Base-by-base conservation (phyloP, 179 eudicot species). In the Silene noctiflora region DNA sequence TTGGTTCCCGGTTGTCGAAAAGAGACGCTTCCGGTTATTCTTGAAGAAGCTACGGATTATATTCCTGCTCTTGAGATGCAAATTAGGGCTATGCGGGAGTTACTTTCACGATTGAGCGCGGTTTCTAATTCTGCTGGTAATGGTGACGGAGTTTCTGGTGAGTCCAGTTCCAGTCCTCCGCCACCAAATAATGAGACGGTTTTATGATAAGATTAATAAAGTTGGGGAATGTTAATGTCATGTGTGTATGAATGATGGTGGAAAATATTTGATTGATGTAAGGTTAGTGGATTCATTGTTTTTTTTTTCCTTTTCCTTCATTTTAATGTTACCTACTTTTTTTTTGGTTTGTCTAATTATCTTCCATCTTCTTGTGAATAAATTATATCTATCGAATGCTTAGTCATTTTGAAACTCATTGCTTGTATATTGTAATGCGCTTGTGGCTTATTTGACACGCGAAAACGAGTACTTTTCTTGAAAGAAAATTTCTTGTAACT, bases 1-100 rank as follows among this genome's bases (percentile, higher is more conserved):
- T 76, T 92, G 42, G 93, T 94, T 67, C 98, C 97, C 42, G 97
- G 97, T 62, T 94, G 97, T 83, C 74, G 84, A 85, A 94, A 90
- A 35, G 88, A 88, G 48, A 76, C 87, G 33, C 78, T 92, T 62
- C 94, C 94, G 76, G 92, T 89, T 72, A 82, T 94, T 62, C 72
- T 94, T 10, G 98, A 94, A 79, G 98, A 94, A 78, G 94, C 91
- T 0, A 81, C 86, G 7, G 97, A 92, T 85, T 94, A 92, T 77
- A 92, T 94, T 0, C 87, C 88, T 19, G 98, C 98, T 9, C 87
- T 94, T 31, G 93, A 94, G 89, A 92, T 94, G 98, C 97, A 94
- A 81, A 84, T 92, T 25, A 84, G 90, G 56, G 94, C 89, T 77
- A 89, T 94, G 96, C 81, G 82, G 39, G 85, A 87, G 25, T 74